These are phyloP conservation scores for Monilinia polystroma DNA, from an alignment of 2,329 filamentous ascomycete genomes.

Conservation along the genomic window DNA sequence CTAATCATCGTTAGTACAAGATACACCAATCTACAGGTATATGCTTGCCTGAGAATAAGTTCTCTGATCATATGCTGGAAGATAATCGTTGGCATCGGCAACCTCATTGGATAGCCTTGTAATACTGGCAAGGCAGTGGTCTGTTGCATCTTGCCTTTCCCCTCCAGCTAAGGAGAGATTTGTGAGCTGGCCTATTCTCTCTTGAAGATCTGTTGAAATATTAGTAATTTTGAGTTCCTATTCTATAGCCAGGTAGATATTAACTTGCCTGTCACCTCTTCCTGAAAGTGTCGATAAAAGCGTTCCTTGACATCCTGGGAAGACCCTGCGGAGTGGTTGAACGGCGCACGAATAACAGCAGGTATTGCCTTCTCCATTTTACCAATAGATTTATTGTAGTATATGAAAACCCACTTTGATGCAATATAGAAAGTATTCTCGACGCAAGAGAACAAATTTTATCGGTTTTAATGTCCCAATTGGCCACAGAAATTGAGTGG, in stretches of 20 bases:
- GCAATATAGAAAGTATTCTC: background rate
- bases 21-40: background rate
- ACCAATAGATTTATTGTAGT: background rate
- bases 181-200: slow-evolving; percentile 68
- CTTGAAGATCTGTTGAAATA: slow-evolving; percentile 62
- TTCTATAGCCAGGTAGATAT: background rate
- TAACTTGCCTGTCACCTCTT: slow-evolving; percentile 66
- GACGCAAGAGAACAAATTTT: background rate
- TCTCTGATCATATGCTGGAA: slow-evolving; percentile 87
- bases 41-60: slow-evolving; percentile 71
- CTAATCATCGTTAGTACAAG: slow-evolving; percentile 44
- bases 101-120: slow-evolving; percentile 79
- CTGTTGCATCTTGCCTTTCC: slow-evolving; percentile 77
- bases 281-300: slow-evolving; percentile 82
- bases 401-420: background rate
- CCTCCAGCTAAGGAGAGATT: slow-evolving; percentile 63
- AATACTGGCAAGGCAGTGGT: slow-evolving; percentile 77
- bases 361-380: slow-evolving; percentile 13
- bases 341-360: slow-evolving; percentile 24
- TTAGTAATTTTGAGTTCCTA: slow-evolving; percentile 4
- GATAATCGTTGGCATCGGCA: slow-evolving; percentile 75
- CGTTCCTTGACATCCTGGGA: slow-evolving; percentile 62
- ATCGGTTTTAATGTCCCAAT: background rate
- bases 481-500: background rate
- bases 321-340: slow-evolving; percentile 27